Evolutionary conservation across 768 basidiomycete genomes (phyloP).

Genomic region (Crucibulum laeve): DNA sequence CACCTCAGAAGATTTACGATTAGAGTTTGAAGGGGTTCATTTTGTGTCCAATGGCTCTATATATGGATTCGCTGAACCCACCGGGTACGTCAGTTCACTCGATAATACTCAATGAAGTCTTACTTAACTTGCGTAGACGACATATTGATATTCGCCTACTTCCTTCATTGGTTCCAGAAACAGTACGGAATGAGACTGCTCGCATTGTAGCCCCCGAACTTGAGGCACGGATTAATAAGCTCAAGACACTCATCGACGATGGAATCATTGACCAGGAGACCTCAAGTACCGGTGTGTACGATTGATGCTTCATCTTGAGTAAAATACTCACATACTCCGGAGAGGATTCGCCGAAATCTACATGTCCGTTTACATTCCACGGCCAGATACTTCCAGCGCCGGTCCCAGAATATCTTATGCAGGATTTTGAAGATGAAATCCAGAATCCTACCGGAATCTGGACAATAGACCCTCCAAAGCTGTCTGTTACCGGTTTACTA

Average conservation of each 20-base stretch:
- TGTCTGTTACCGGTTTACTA: conserved; percentile 60
- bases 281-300: conserved; percentile 18
- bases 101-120: not conserved
- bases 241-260: conserved; percentile 62
- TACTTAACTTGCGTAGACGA: conserved; percentile 28
- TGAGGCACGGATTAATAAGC: conserved; percentile 47
- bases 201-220: conserved; percentile 58
- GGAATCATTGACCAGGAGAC: conserved; percentile 58
- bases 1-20: conserved; percentile 51
- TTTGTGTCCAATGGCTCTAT: conserved; percentile 70
- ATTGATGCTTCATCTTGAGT: not conserved
- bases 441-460: conserved; percentile 70
- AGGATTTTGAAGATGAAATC: conserved; percentile 69
- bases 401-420: conserved; percentile 52
- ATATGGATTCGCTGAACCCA: conserved; percentile 67
- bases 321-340: not conserved
- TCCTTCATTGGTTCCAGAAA: conserved; percentile 60
- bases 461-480: conserved; percentile 51
- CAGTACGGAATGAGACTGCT: conserved; percentile 53
- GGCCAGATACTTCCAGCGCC: conserved; percentile 56
- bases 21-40: conserved; percentile 79
- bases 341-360: conserved; percentile 47
- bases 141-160: conserved; percentile 63
- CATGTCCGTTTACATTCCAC: conserved; percentile 64
- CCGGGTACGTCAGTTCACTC: conserved; percentile 39